These are phyloP conservation scores for Pseudodiploospora longispora DNA, from an alignment of 2,329 filamentous ascomycete genomes.

Conservation along the genomic window DNA sequence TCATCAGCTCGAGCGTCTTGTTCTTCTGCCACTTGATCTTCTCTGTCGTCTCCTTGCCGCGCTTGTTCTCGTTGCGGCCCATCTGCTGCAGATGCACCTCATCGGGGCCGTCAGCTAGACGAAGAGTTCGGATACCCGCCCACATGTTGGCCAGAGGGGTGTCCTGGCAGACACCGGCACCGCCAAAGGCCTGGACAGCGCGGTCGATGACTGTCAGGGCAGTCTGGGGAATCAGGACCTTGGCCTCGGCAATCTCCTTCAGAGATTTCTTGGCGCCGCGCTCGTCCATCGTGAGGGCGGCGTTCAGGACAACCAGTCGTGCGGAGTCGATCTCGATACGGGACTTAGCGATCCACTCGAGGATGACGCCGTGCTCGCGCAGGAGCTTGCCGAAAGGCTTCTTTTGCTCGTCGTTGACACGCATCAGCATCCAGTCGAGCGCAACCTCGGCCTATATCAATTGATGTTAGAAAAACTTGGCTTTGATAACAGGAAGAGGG, in stretches of 20 bases:
- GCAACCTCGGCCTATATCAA: conserved; percentile 64
- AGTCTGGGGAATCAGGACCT: conserved; percentile 79
- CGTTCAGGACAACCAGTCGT: conserved; percentile 84
- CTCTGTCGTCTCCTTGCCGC: conserved; percentile 50
- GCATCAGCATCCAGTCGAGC: conserved; percentile 88
- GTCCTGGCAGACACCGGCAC: conserved; percentile 85
- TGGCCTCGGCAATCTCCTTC: conserved; percentile 90
- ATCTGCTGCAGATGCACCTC: conserved; percentile 86
- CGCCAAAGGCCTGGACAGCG: conserved; percentile 87
- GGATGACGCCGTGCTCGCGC: conserved; percentile 82
- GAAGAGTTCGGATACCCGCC: conserved; percentile 70
- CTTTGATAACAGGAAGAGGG: no score
- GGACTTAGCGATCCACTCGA: conserved; percentile 89
- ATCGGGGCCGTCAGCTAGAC: conserved; percentile 88
- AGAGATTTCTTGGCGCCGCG: conserved; percentile 81
- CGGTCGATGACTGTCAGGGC: conserved; percentile 85
- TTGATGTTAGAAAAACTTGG: no score
- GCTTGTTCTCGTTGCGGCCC: conserved; percentile 72
- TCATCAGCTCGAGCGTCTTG: conserved; percentile 58
- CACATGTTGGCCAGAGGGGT: conserved; percentile 84
- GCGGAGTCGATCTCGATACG: conserved; percentile 91
- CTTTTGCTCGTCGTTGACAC: conserved; percentile 87
- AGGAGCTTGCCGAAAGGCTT: conserved; percentile 86
- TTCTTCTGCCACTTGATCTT: conserved; percentile 57
- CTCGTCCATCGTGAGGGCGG: conserved; percentile 89